Base-by-base conservation (phyloP, 2,329 filamentous ascomycete species). In the Hysterium pulicare region DNA sequence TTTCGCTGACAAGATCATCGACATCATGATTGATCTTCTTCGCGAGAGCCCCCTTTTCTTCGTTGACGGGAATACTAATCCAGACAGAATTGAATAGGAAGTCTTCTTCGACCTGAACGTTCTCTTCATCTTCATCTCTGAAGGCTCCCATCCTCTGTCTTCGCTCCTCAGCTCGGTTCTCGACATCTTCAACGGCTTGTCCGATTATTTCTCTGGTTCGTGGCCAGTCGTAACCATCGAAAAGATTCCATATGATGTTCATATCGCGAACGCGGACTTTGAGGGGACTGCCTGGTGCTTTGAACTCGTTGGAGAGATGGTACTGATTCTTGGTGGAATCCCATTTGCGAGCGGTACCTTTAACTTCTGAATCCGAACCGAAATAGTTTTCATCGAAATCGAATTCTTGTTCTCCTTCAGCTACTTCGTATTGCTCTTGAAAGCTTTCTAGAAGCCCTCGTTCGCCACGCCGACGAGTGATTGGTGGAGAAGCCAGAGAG, bases 21-120 rank as follows among this genome's bases (percentile, higher is more conserved):
- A 34, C 17, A 22, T 91, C 83, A 44, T 86, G 82, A 59, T 96
- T 95, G 67, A 98, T 95, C 30, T 86, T 87, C 34, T 82, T 80
- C 3, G 87, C 77, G 8, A 97, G 76, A 22, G 95, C 88, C 40
- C 81, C 81, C 4, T 90, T 89, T 54, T 97, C 91, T 44, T 85
- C 82, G 54, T 90, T 93, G 9, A 87, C 79, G 0, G 91, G 87
- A 15, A 98, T 87, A 11, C 87, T 90, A 55, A 98, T 96, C 71
- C 96, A 98, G 41, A 98, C 95, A 0, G 93, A 98, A 63, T 98
- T 97, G 76, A 98, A 98, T 13, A 98, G 75, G 54, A 94, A 95
- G 62, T 98, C 94, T 5, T 89, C 90, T 66, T 97, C 94, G 86
- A 87, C 10, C 83, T 87, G 58, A 22, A 65, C 55, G 4, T 66